Base-by-base conservation (phyloP, 208 protist species). In the Strigomonas galati region DNA sequence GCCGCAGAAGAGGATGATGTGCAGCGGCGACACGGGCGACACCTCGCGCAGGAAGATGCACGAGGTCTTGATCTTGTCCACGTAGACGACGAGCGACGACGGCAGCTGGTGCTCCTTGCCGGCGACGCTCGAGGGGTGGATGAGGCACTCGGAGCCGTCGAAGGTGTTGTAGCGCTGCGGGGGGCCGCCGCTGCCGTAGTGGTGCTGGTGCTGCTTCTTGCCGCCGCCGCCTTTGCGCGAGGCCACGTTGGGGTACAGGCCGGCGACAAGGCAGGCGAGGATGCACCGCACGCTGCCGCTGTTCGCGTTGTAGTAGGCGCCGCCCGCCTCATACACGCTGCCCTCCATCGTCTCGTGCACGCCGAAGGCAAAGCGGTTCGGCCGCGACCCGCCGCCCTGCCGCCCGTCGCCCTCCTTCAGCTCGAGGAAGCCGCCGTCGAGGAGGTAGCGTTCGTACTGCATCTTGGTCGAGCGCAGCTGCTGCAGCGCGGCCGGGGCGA, bases 231-330 rank as follows among this genome's bases (percentile, higher is more conserved):
- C 69, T 79, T 57, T 57, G 85, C 65, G 27, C 72, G 79, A 14
- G 7, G 93, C 92, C 14, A 98, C 78, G 59, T 98, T 98, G n/a
- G 96, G 96, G 78, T 98, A 98, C 21, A 98, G 86, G 9, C 96
- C 97, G n/a, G 94, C 93, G 32, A 94, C 92, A 3, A 99, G 64
- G 24, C 91, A 94, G 0, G 94, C 89, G 23, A 93, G 76, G 58
- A 98, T 85, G 59, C 94, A 89, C 32, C 87, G 81, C n/a, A 71
- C 63, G 64, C 91, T 97, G 21, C 64, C 71, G 4, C 82, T 84
- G 72, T 98, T 97, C 10, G 66, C 61, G 70, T 98, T 98, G 64
- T 85, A 93, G 23, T 68, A 62, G 40, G 65, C 60, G 6, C 92
- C 93, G 61, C 89, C 88, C 14, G 87, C 78, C 75, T 97, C 91